Conservation (phyloP, 768 basidiomycete species). For the Lactarius evosmus region DNA sequence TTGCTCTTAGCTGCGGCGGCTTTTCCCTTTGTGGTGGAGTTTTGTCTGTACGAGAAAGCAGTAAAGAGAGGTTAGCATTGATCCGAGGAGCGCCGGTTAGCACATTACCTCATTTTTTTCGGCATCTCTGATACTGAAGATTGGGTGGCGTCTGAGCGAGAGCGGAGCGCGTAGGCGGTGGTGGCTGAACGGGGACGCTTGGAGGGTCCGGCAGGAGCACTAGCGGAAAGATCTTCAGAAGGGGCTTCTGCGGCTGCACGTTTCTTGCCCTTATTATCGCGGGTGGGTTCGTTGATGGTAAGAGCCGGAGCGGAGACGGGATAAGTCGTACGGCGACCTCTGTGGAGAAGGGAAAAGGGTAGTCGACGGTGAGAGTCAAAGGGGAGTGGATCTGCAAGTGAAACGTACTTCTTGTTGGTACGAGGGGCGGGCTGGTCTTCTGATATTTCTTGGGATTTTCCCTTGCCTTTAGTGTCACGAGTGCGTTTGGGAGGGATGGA, state of each 20-base stretch:
- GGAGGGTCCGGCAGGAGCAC: slow-evolving; percentile 43
- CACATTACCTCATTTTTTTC: slow-evolving; percentile 63
- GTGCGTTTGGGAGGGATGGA: slow-evolving; percentile 25
- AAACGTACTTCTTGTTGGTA: slow-evolving; percentile 27
- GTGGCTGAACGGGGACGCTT: slow-evolving; percentile 59
- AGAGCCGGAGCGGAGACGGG: slow-evolving; percentile 41
- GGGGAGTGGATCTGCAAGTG: slow-evolving; percentile 39
- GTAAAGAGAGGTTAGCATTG: slow-evolving; percentile 18
- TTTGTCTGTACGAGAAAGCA: slow-evolving; percentile 42
- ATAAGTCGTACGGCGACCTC: slow-evolving; percentile 57
- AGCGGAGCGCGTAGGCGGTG: slow-evolving; percentile 63
- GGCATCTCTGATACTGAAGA: slow-evolving; percentile 57
- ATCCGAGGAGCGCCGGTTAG: not conserved
- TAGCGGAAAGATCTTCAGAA: slow-evolving; percentile 58
- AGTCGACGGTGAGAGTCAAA: slow-evolving; percentile 15
- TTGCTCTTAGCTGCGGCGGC: slow-evolving; percentile 50
- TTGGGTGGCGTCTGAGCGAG: slow-evolving; percentile 43
- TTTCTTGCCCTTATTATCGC: slow-evolving; percentile 89
- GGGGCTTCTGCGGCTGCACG: slow-evolving; percentile 71
- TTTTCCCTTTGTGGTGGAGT: slow-evolving; percentile 39
- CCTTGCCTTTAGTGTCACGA: slow-evolving; percentile 38
- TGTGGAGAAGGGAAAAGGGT: slow-evolving; percentile 32
- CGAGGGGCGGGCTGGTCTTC: slow-evolving; percentile 38
- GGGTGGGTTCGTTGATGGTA: slow-evolving; percentile 72
- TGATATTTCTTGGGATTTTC: slow-evolving; percentile 73